These are phyloP conservation scores for Fallopia convolvulus DNA, from an alignment of 148 eudicot species.

Conservation along the genomic window DNA sequence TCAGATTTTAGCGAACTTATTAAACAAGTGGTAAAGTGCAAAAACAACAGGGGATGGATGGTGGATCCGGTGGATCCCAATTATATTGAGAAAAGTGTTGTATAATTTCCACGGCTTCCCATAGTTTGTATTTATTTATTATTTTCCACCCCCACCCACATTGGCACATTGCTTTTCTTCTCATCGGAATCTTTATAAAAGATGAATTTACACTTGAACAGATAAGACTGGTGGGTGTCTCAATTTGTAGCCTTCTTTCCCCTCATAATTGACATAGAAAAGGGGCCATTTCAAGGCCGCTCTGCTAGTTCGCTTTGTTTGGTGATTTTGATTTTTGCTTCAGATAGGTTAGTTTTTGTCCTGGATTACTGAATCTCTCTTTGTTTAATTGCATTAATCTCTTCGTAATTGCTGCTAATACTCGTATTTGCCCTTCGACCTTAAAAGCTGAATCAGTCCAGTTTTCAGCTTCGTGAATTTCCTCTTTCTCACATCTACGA, in stretches of 20 bases:
- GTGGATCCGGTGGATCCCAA: too few relatives aligned
- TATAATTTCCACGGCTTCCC: background rate
- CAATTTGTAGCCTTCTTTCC: constrained; percentile 2
- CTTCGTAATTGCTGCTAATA: constrained; percentile 5
- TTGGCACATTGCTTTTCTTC: background rate
- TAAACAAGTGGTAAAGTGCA: too few relatives aligned
- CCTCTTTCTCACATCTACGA: background rate
- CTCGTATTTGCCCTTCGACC: background rate
- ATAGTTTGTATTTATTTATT: background rate
- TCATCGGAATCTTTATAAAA: constrained; percentile 16
- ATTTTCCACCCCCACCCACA: background rate
- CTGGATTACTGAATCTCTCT: background rate
- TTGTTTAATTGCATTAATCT: constrained; percentile 1
- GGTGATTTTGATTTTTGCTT: background rate
- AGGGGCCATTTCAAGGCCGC: constrained; percentile 4
- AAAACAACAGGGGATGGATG: too few relatives aligned
- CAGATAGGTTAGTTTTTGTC: constrained; percentile 1
- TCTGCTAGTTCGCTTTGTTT: background rate
- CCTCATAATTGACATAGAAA: constrained; percentile 2
- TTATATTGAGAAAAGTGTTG: background rate
- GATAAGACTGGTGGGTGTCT: constrained; percentile 34
- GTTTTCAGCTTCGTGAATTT: background rate
- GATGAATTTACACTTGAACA: constrained; percentile 17
- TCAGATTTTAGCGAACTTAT: background rate
- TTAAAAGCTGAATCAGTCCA: background rate